These are phyloP conservation scores for Fusarium sp. DNA, from an alignment of 2,329 filamentous ascomycete genomes.

Conservation along the genomic window DNA sequence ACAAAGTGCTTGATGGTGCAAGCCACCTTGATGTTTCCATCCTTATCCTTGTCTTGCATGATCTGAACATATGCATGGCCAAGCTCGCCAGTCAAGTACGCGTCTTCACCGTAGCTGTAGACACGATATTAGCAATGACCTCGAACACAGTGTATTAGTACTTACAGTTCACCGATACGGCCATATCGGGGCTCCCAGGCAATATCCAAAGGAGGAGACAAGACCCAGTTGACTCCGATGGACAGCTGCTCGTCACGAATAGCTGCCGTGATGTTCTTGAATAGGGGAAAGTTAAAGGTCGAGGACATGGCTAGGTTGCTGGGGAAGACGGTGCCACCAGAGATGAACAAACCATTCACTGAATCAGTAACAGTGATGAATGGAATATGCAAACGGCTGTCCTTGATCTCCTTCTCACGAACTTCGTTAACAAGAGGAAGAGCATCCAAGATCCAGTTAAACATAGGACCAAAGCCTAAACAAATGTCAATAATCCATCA, in stretches of 20 bases:
- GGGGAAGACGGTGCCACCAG: slow-evolving; percentile 49
- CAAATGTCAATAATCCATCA: not conserved
- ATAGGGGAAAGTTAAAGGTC: slow-evolving; percentile 48
- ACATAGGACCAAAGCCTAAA: slow-evolving; percentile 45
- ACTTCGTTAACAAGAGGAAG: slow-evolving; percentile 44
- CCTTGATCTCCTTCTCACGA: slow-evolving; percentile 30
- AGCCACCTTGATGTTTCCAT: slow-evolving; percentile 50
- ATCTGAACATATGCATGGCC: slow-evolving; percentile 49
- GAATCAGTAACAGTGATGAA: slow-evolving; percentile 40
- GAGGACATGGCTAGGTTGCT: slow-evolving; percentile 47
- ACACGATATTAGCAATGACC: slow-evolving; percentile 31
- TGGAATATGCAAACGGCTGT: slow-evolving; percentile 31
- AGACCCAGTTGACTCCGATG: slow-evolving; percentile 49
- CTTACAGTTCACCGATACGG: slow-evolving; percentile 36
- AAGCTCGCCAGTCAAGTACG: slow-evolving; percentile 48
- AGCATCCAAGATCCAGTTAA: slow-evolving; percentile 46
- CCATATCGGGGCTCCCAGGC: slow-evolving; percentile 48
- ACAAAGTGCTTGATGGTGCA: slow-evolving; percentile 54
- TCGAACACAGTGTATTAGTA: not conserved
- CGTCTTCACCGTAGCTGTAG: slow-evolving; percentile 49
- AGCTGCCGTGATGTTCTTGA: slow-evolving; percentile 41
- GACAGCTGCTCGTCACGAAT: slow-evolving; percentile 50
- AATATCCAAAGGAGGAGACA: slow-evolving; percentile 50
- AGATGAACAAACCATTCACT: slow-evolving; percentile 47
- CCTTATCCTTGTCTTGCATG: slow-evolving; percentile 51